These are phyloP conservation scores for Melanomma pulvis-pyrius DNA, from an alignment of 495 filamentous ascomycete species.

Conservation along the genomic window DNA sequence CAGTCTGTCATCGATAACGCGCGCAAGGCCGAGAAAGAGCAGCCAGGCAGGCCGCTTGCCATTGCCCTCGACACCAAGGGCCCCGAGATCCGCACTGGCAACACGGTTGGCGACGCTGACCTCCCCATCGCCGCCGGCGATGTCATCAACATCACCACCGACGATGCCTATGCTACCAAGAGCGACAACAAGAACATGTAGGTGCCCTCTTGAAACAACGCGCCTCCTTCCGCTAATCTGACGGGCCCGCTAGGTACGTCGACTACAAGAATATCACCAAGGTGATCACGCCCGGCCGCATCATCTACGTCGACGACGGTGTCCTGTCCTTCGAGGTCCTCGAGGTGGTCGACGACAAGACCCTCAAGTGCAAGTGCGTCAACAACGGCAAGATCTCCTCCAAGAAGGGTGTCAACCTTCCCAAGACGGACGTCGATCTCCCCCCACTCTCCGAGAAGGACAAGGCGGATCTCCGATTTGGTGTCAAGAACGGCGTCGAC, in stretches of 20 bases:
- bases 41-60: conserved; percentile 83
- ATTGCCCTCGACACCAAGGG: conserved; percentile 99
- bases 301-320: conserved; percentile 98
- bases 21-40: conserved; percentile 73
- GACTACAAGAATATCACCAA: conserved; percentile 99
- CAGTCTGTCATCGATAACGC: conserved; percentile 96
- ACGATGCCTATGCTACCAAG: conserved; percentile 85
- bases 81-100: conserved; percentile 96
- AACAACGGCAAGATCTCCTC: conserved; percentile 99
- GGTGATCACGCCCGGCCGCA: conserved; percentile 88
- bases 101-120: conserved; percentile 82
- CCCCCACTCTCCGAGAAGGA: conserved; percentile 99
- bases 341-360: conserved; percentile 85
- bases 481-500: conserved; percentile 96
- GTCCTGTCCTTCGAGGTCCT: conserved; percentile 94
- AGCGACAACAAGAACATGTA: conserved; percentile 93
- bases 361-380: conserved; percentile 75
- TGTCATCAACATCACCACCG: conserved; percentile 92
- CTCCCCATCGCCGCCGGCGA: conserved; percentile 81
- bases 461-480: conserved; percentile 86
- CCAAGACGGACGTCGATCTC: conserved; percentile 97
- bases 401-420: conserved; percentile 97
- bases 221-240: neutral
- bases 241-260: conserved; percentile 69
- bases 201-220: conserved; percentile 40